Evolutionary conservation across 805 yeast species (phyloP), one percentile per base, ranked within the genome.

Genomic region (Limtongia smithiae): DNA sequence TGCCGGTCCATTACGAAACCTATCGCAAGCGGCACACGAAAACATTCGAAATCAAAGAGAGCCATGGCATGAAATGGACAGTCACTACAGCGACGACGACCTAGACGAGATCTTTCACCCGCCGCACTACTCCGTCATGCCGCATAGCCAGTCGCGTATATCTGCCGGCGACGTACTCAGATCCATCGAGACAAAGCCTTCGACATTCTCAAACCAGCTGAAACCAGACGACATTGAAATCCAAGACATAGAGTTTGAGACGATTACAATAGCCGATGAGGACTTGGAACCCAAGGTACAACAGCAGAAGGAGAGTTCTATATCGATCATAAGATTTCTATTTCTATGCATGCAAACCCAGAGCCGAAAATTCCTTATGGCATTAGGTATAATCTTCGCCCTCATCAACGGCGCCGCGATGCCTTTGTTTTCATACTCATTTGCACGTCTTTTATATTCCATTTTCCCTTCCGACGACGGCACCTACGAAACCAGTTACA

Each of bases 361-460:
- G 9, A 34, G 18, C 4, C 44, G 44, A 4, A 41, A 42, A 20
- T 20, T 17, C 9, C 28, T 53, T 3, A 41, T 80, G 0, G 11
- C 64, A 0, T 0, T 75, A 0, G 97, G 96, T 0, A 46, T 85
- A 1, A 0, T 75, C 0, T 57, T 75, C 4, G 71, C 89, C 0
- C 54, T 81, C 0, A 40, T 77, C 0, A 79, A 82, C 51, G 90
- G 95, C 9, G 75, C 75, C 0, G 65, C 78, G 1, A 82, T 80
- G 50, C 97, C 97, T 0, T 67, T 85, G 0, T 88, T 93, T 55
- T 85, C 96, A 0, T 89, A 68, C 62, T 77, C 84, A 24, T 80
- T 90, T 54, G 79, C 97, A 1, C 80, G 80, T 51, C 67, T 91
- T 7, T 67, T 91, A 6, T 65, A 75, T 21, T 83, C 82, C 12